These are phyloP conservation scores for Ocimum tenuiflorum DNA, from an alignment of 257 asterid genomes.

Conservation along the genomic window DNA sequence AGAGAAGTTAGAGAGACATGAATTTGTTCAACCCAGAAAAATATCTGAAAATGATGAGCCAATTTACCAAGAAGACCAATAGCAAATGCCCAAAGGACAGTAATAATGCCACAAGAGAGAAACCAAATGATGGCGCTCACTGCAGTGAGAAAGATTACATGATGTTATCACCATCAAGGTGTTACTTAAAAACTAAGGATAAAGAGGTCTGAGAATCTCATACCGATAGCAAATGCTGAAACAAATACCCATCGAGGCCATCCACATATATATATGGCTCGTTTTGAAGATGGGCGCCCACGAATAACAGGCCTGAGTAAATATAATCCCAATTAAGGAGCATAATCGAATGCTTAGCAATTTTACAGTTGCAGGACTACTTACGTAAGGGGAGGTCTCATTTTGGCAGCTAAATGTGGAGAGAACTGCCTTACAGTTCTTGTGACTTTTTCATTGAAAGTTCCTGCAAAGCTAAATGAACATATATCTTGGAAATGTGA, in stretches of 20 bases:
- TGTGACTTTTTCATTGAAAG: constrained; percentile 85
- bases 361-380: constrained; percentile 17
- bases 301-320: constrained; percentile 83
- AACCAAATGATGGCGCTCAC: constrained; percentile 80
- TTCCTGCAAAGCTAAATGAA: constrained; percentile 78
- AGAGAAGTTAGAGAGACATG: constrained; percentile 6
- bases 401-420: constrained; percentile 95
- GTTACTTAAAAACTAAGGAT: neutral
- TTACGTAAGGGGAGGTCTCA: constrained; percentile 94
- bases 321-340: constrained; percentile 22
- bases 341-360: constrained; percentile 5
- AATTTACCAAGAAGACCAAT: constrained; percentile 73
- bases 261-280: constrained; percentile 80
- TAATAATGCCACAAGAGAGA: constrained; percentile 66
- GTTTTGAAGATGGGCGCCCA: constrained; percentile 88
- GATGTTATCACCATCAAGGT: constrained; percentile 1
- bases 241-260: constrained; percentile 91
- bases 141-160: constrained; percentile 28
- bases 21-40: neutral
- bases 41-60: constrained; percentile 4
- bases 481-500: constrained; percentile 26
- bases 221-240: constrained; percentile 53
- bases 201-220: constrained; percentile 4
- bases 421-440: constrained; percentile 87
- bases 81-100: constrained; percentile 54